Evolutionary conservation across 345 rosid genomes (phyloP).

Genomic region (Sonneratia caseolaris): DNA sequence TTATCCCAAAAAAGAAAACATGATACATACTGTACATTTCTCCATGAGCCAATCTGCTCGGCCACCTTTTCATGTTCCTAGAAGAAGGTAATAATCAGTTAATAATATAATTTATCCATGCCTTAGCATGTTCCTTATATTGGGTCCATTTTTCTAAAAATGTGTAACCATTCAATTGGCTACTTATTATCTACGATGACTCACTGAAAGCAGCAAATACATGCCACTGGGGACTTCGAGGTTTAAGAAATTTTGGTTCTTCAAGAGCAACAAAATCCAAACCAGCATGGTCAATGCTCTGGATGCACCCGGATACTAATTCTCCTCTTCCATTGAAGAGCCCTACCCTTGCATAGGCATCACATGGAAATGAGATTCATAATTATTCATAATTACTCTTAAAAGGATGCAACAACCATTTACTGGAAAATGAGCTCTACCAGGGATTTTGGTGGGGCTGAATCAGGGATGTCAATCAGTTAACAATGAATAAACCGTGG

Average conservation of each 20-base stretch:
- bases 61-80: constrained; percentile 88
- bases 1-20: too few relatives aligned
- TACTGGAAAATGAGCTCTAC: background rate
- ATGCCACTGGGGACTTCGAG: constrained; percentile 55
- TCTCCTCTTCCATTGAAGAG: constrained; percentile 93
- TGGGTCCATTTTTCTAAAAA: background rate
- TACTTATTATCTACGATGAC: constrained; percentile 8
- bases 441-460: background rate
- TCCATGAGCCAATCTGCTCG: constrained; percentile 96
- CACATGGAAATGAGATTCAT: background rate
- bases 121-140: background rate
- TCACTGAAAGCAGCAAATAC: constrained; percentile 87
- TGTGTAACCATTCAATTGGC: background rate
- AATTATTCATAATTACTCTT: background rate
- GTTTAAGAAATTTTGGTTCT: constrained; percentile 40
- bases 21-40: constrained; percentile 69
- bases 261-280: constrained; percentile 58
- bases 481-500: background rate
- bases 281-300: constrained; percentile 47
- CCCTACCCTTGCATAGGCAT: constrained; percentile 57
- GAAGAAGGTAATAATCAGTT: constrained; percentile 11
- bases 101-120: background rate
- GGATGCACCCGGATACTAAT: constrained; percentile 55
- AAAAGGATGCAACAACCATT: background rate
- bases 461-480: background rate